phyloP scores from a whole-genome alignment of 371 early-diverging fungal species.

The Blastocladiella emersonii region DNA sequence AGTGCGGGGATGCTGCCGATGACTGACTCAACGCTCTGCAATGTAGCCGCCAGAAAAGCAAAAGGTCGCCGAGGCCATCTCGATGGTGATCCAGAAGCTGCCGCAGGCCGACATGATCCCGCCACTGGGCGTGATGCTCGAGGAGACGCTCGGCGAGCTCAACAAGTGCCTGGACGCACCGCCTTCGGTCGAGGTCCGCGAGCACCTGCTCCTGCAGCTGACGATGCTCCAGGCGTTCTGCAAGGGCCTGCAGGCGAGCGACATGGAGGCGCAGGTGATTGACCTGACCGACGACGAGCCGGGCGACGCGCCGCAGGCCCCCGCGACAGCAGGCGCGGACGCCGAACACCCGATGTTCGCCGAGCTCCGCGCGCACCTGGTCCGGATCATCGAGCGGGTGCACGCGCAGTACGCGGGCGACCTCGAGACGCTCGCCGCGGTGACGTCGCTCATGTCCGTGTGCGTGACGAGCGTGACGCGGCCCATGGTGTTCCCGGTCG shows the following conservation, averaged over 20 bases:
- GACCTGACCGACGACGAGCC: background rate
- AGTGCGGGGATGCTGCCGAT: background rate
- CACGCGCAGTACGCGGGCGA: background rate
- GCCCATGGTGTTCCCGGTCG: background rate
- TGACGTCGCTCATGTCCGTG: background rate
- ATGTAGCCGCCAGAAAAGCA: background rate
- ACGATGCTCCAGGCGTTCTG: background rate
- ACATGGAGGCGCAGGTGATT: background rate
- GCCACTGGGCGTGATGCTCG: background rate
- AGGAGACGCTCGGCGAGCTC: background rate
- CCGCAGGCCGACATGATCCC: background rate
- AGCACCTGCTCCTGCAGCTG: background rate
- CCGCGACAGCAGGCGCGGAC: background rate
- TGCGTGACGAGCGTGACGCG: background rate
- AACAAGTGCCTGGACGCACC: background rate
- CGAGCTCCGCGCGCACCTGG: background rate
- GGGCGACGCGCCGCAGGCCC: background rate
- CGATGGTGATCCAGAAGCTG: conserved; percentile 1
- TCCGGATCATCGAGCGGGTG: background rate
- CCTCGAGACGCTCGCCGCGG: background rate
- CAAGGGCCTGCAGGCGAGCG: background rate
- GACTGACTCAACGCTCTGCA: background rate
- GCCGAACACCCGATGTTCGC: background rate
- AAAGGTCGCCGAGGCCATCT: background rate
- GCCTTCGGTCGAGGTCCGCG: background rate